These are phyloP conservation scores for Geotrichum bryndzae DNA, from an alignment of 1,139 yeast species.

Conservation along the genomic window DNA sequence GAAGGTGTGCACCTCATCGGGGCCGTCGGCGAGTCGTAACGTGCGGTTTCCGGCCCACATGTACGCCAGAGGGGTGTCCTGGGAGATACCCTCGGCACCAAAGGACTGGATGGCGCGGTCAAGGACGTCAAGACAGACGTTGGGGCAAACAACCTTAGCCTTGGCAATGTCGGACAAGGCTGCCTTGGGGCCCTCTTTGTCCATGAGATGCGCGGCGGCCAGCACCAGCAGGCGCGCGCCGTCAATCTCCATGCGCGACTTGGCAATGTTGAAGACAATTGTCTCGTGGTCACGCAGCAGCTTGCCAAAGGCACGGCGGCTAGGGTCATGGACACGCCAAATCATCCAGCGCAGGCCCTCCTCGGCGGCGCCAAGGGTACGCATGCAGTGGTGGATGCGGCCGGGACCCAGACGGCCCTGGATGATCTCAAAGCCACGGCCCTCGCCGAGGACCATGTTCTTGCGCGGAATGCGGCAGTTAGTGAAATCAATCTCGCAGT, in stretches of 20 bases:
- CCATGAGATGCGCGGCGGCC: conserved; percentile 62
- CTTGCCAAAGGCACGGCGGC: conserved; percentile 53
- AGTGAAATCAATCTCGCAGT: conserved; percentile 54
- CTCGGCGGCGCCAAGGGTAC: conserved; percentile 62
- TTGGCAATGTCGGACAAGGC: conserved; percentile 59
- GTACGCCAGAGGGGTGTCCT: conserved; percentile 57
- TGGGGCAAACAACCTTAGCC: conserved; percentile 65
- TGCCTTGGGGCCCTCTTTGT: conserved; percentile 48
- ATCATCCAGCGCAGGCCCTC: conserved; percentile 50
- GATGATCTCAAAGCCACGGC: conserved; percentile 62
- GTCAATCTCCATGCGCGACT: conserved; percentile 52
- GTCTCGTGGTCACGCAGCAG: conserved; percentile 50
- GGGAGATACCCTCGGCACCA: conserved; percentile 64
- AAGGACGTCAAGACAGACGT: conserved; percentile 47
- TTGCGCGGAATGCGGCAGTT: conserved; percentile 48
- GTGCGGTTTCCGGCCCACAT: conserved; percentile 55
- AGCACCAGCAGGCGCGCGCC: conserved; percentile 54
- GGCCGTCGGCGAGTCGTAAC: conserved; percentile 67
- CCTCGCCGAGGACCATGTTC: conserved; percentile 40
- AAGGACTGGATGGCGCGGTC: conserved; percentile 67
- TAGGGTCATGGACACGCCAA: conserved; percentile 46
- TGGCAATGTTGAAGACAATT: conserved; percentile 50
- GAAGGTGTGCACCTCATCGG: conserved; percentile 64
- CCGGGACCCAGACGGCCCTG: conserved; percentile 72
- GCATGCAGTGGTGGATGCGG: conserved; percentile 70